These are phyloP conservation scores for Microascus cirrosus DNA, from an alignment of 2,329 filamentous ascomycete genomes.

Conservation along the genomic window DNA sequence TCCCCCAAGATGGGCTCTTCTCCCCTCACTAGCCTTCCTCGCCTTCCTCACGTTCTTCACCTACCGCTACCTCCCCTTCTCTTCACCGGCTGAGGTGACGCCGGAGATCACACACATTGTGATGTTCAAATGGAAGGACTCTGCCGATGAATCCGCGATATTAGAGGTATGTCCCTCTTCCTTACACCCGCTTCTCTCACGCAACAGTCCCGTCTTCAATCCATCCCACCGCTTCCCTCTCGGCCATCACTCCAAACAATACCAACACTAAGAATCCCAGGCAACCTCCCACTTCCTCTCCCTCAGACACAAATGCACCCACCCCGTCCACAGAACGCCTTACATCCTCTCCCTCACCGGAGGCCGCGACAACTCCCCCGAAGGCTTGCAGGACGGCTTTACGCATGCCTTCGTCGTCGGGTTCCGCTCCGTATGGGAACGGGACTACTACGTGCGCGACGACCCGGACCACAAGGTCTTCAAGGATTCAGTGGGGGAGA, in stretches of 20 bases:
- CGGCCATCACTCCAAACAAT: background rate
- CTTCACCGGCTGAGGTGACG: background rate
- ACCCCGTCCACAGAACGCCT: background rate
- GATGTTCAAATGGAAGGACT: conserved; percentile 51
- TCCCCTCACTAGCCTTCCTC: background rate
- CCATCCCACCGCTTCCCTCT: too few relatives aligned
- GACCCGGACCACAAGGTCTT: conserved; percentile 56
- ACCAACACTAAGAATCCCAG: background rate
- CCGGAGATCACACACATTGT: conserved; percentile 43
- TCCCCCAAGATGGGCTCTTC: background rate
- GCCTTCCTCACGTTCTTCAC: background rate
- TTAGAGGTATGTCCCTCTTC: conserved; percentile 30
- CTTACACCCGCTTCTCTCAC: background rate
- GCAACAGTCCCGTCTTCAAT: background rate
- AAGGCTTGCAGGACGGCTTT: conserved; percentile 31
- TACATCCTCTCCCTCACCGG: conserved; percentile 4
- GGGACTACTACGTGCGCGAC: conserved; percentile 55
- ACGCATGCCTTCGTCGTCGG: conserved; percentile 61
- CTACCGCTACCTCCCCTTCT: background rate
- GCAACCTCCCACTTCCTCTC: background rate
- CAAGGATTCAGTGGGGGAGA: conserved; percentile 31
- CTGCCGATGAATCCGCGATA: conserved; percentile 32
- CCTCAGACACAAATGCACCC: background rate
- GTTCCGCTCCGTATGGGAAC: conserved; percentile 51
- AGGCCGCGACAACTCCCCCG: conserved; percentile 2